These are phyloP conservation scores for Usnea hakonensis DNA, from an alignment of 495 filamentous ascomycete genomes.

Conservation along the genomic window DNA sequence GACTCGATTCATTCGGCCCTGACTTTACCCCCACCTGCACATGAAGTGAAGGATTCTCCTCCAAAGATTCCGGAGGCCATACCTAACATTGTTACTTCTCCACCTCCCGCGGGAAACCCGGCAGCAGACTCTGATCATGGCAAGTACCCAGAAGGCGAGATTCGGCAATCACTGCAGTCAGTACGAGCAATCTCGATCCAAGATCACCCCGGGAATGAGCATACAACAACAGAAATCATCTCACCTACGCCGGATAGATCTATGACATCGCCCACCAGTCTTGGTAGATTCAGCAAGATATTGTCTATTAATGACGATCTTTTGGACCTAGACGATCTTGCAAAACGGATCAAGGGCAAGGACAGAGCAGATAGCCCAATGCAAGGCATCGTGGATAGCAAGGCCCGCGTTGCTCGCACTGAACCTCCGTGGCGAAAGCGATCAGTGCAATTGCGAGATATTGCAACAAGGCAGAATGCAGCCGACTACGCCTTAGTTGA, in stretches of 20 bases:
- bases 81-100: not conserved
- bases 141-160: not conserved
- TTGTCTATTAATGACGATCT: slow-evolving; percentile 22
- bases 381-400: slow-evolving; percentile 3
- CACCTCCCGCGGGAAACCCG: not conserved
- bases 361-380: slow-evolving; percentile 1
- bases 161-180: not conserved
- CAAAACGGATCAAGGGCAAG: not conserved
- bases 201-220: slow-evolving; percentile 11
- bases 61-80: not conserved
- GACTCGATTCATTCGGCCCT: not conserved
- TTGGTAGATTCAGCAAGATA: slow-evolving; percentile 26
- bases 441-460: slow-evolving; percentile 5
- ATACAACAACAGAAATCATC: slow-evolving; percentile 16
- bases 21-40: not conserved
- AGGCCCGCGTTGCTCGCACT: not conserved
- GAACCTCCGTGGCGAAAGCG: slow-evolving; percentile 10
- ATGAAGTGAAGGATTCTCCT: not conserved
- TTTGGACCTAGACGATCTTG: not conserved
- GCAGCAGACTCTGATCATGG: slow-evolving; percentile 5
- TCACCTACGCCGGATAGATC: slow-evolving; percentile 26
- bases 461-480: not conserved
- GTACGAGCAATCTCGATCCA: slow-evolving; percentile 16
- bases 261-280: slow-evolving; percentile 19
- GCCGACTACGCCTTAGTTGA: slow-evolving; percentile 2